Evolutionary conservation across 495 filamentous ascomycete species (phyloP), one percentile per base, ranked within the genome.

Genomic region (Tuber calosporum): DNA sequence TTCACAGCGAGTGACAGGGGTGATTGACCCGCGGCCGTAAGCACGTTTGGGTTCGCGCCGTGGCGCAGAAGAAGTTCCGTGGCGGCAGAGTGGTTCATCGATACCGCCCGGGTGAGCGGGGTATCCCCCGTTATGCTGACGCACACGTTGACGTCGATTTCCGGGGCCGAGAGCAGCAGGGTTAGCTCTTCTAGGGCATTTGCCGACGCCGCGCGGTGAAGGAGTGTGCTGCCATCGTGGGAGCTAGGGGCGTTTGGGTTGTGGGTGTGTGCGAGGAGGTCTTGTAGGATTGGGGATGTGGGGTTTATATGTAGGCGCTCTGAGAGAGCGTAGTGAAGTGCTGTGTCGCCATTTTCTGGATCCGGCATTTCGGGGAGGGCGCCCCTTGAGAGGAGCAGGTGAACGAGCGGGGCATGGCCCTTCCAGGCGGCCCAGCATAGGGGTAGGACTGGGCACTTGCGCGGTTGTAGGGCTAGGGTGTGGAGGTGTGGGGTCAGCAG

Each of bases 351-450:
- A 13, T 30, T 62, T 3, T 62, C 53, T 9, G 53, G 53, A 30
- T 62, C 53, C 8, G 53, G 53, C 9, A 26, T 62, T 62, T 62
- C 53, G n/a, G 53, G 53, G n/a, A 30, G 53, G n/a, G 26, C n/a
- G 53, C 53, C 53, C 4, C 3, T 30, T 4, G 53, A 62, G 19
- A 76, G 72, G 11, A 76, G 53, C 5, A 76, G 40, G 13, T 69
- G 40, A 13, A 75, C 69, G 43, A 77, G 74, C 2, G 75, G 74
- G 11, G 66, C 38, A n/a, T 77, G 74, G 30, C 41, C 74, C 26
- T 77, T 77, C 74, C 69, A 76, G 36, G 69, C 69, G 2, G 75
- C 75, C 75, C 75, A 77, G 45, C 76, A 74, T 8, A 77, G 48
- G 17, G 74, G 69, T 2, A 70, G 71, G 42, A 76, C 37, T 0